Evolutionary conservation across 2,329 filamentous ascomycete genomes (phyloP).

Genomic region (Pseudogymnoascus sp.): DNA sequence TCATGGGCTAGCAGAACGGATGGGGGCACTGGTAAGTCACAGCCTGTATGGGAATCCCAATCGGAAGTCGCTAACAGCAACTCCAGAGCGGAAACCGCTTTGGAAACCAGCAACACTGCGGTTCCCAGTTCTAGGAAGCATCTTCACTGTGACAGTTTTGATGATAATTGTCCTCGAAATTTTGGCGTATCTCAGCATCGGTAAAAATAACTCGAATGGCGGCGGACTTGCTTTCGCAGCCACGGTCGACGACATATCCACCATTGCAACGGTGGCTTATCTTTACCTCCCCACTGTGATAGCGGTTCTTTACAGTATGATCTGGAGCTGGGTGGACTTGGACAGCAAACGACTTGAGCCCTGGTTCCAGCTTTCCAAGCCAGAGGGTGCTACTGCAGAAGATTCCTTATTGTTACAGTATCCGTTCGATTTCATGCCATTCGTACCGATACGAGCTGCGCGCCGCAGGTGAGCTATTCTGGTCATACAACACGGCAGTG

Average conservation of each 20-base stretch:
- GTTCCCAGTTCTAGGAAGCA: conserved; percentile 29
- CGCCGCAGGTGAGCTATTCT: conserved; percentile 23
- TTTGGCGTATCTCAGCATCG: conserved; percentile 27
- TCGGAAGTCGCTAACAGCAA: neutral
- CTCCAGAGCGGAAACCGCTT: neutral
- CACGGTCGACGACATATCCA: conserved; percentile 29
- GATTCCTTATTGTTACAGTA: conserved; percentile 46
- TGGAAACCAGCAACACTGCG: conserved; percentile 34
- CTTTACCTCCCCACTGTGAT: conserved; percentile 45
- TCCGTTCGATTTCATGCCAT: conserved; percentile 39
- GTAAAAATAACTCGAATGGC: conserved; percentile 13
- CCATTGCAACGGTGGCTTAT: conserved; percentile 32
- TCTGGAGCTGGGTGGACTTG: conserved; percentile 52
- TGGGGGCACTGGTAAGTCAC: neutral
- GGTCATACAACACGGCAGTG: conserved; percentile 8
- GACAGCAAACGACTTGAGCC: conserved; percentile 51
- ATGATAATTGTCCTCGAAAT: conserved; percentile 38
- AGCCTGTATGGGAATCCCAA: neutral
- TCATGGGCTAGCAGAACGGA: neutral
- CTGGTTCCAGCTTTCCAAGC: conserved; percentile 47
- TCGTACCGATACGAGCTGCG: conserved; percentile 34
- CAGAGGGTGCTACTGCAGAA: conserved; percentile 33
- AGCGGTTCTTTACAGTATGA: conserved; percentile 44
- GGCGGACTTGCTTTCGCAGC: conserved; percentile 32
- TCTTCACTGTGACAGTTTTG: conserved; percentile 31